Conservation (phyloP, 2,329 filamentous ascomycete species). For the Emericellopsis cladophorae region DNA sequence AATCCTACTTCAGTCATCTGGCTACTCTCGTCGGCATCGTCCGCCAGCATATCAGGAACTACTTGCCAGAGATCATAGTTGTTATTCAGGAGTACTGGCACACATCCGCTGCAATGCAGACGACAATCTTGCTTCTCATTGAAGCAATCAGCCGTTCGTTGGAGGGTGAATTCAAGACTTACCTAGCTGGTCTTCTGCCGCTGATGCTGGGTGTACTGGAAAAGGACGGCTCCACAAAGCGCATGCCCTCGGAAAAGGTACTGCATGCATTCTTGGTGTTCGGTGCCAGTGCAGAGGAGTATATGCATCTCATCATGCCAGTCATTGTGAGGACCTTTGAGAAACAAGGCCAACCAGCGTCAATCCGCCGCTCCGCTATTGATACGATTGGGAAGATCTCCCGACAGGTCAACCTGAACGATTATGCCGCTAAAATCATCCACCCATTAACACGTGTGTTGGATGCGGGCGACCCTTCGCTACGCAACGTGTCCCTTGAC, state of each 20-base stretch:
- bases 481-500: constrained; percentile 78
- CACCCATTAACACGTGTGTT: constrained; percentile 83
- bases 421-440: constrained; percentile 92
- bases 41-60: constrained; percentile 88
- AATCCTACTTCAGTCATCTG: constrained; percentile 96
- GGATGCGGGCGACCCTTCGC: constrained; percentile 53
- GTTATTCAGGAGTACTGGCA: constrained; percentile 89
- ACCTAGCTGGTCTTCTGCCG: constrained; percentile 76
- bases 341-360: constrained; percentile 66
- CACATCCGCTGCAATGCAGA: constrained; percentile 65
- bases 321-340: constrained; percentile 93
- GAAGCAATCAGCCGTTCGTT: constrained; percentile 89
- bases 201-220: constrained; percentile 92
- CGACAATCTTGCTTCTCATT: constrained; percentile 81
- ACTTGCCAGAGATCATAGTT: constrained; percentile 73
- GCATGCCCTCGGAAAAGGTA: constrained; percentile 78
- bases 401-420: constrained; percentile 90
- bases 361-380: constrained; percentile 77
- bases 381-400: constrained; percentile 92
- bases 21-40: constrained; percentile 90
- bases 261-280: constrained; percentile 94
- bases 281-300: constrained; percentile 89
- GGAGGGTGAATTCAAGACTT: constrained; percentile 96
- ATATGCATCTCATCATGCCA: constrained; percentile 97
- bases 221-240: constrained; percentile 62